Evolutionary conservation across 1,284 basidiomycete species (phyloP).

Genomic region (Ceratobasidium sp.): DNA sequence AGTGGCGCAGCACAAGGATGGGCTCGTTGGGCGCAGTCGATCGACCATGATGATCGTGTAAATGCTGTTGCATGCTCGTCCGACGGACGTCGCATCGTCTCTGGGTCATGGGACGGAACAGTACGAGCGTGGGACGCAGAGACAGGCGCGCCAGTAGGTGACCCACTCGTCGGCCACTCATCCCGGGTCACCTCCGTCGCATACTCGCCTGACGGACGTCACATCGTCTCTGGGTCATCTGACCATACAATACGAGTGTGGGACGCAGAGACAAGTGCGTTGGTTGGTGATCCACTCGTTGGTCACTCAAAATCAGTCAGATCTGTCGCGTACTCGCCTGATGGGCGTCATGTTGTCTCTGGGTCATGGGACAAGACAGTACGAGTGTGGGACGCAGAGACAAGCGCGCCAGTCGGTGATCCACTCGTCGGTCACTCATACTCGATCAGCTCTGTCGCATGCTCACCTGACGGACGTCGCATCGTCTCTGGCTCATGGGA

Average conservation of each 20-base stretch:
- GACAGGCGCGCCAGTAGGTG: neutral
- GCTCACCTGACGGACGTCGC: too few relatives aligned
- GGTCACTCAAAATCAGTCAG: too few relatives aligned
- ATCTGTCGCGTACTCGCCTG: too few relatives aligned
- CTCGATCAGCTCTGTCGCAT: neutral
- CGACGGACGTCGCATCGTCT: neutral
- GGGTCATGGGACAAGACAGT: slow-evolving; percentile 88
- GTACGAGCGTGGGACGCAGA: slow-evolving; percentile 4
- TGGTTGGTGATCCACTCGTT: too few relatives aligned
- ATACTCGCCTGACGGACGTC: neutral
- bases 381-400: slow-evolving; percentile 86
- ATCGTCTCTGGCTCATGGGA: too few relatives aligned
- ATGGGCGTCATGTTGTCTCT: slow-evolving; percentile 87
- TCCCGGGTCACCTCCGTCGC: too few relatives aligned
- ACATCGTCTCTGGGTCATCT: too few relatives aligned
- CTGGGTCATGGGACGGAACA: neutral
- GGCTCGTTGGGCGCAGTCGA: neutral
- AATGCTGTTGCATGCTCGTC: slow-evolving; percentile 89
- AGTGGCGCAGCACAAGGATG: neutral
- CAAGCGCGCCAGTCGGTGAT: slow-evolving; percentile 75
- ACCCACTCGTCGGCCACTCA: too few relatives aligned
- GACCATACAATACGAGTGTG: too few relatives aligned
- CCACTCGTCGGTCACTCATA: slow-evolving; percentile 82
- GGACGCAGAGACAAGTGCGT: too few relatives aligned
- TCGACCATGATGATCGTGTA: slow-evolving; percentile 80